A percentile compares a stretch with the other conserved stretches of the same genome.
phyloP scores from a whole-genome alignment of 202 grass and related monocot species.

The Zoysia matrella region DNA sequence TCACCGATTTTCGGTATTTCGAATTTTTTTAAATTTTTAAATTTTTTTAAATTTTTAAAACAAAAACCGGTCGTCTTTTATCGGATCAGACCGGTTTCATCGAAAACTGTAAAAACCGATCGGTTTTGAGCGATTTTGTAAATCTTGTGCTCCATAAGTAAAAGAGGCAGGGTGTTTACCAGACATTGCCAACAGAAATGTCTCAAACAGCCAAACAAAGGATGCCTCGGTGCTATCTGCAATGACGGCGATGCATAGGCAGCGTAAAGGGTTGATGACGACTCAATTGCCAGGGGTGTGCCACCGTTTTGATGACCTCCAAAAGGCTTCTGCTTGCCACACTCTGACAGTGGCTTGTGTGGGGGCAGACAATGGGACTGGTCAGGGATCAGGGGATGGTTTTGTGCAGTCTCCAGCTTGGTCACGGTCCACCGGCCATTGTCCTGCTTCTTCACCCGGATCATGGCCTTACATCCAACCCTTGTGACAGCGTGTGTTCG shows the following conservation, averaged over 20 bases:
- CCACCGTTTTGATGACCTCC: constrained; percentile 37
- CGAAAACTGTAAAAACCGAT: too few relatives aligned
- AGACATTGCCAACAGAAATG: constrained; percentile 82
- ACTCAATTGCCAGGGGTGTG: constrained; percentile 41
- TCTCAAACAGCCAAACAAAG: constrained; percentile 92
- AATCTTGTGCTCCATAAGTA: constrained; percentile 38
- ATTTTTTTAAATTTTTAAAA: too few relatives aligned
- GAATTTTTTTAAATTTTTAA: too few relatives aligned
- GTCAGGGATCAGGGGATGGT: constrained; percentile 73
- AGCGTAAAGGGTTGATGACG: constrained; percentile 20
- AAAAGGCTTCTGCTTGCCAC: constrained; percentile 58
- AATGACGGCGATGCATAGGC: constrained; percentile 31
- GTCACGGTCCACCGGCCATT: constrained; percentile 81
- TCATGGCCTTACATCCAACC: constrained; percentile 99
- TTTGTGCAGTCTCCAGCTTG: constrained; percentile 91
- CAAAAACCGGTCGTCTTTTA: too few relatives aligned
- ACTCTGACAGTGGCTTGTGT: constrained; percentile 84
- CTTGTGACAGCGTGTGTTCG: constrained; percentile 89
- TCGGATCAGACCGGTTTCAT: too few relatives aligned
- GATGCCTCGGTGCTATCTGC: constrained; percentile 82
- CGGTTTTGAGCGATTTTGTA: too few relatives aligned
- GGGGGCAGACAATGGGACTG: constrained; percentile 68
- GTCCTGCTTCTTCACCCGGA: constrained; percentile 96
- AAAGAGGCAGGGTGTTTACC: constrained; percentile 74
- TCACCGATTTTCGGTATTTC: too few relatives aligned